Base-by-base conservation (phyloP, 2,329 filamentous ascomycete species). In the Amylocarpus encephaloides region DNA sequence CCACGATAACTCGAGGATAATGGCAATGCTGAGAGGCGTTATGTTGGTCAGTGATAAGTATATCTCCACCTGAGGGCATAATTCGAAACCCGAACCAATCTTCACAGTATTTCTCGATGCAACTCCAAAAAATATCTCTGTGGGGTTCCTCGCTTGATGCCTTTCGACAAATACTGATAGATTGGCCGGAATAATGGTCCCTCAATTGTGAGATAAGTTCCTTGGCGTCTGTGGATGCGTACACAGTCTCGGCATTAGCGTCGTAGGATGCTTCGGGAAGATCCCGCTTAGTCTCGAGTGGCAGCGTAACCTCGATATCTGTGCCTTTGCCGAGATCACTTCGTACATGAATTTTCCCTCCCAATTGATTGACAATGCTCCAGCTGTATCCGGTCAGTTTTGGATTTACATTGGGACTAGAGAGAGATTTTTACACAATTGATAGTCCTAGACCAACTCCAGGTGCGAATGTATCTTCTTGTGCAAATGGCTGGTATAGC, bases 401-500 rank as follows among this genome's bases (percentile, higher is more conserved):
- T 2, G 16, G 6, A 10, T 15, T 19, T 13, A 9, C 9, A 15
- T n/a, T 9, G 19, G 15, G 29, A 5, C 16, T 46, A 19, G 34
- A 11, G 13, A 26, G 13, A 22, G 4, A 4, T 7, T 26, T 33
- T 22, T 22, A 46, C 35, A 47, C 35, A 41, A 47, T 41, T n/a
- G 45, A 47, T 13, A 86, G 65, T 0, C 82, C 82, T 0, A 86
- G 66, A 0, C 82, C 82, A 33, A 46, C 46, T 0, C 80, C 80
- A 4, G 75, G 73, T 1, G 77, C 72, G 22, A 85, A 66, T 0
- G 73, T 69, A 48, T 82, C 75, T 57, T 85, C 82, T 53, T 85
- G 81, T 0, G 72, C 67, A 55, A 83, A 83, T 0, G 79, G 78
- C 0, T 75, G 75, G 56, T 80, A 85, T 0, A 84, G 66, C 10